Evolutionary conservation across 2,329 filamentous ascomycete species (phyloP).

Genomic region (Fusarium dlaminii): DNA sequence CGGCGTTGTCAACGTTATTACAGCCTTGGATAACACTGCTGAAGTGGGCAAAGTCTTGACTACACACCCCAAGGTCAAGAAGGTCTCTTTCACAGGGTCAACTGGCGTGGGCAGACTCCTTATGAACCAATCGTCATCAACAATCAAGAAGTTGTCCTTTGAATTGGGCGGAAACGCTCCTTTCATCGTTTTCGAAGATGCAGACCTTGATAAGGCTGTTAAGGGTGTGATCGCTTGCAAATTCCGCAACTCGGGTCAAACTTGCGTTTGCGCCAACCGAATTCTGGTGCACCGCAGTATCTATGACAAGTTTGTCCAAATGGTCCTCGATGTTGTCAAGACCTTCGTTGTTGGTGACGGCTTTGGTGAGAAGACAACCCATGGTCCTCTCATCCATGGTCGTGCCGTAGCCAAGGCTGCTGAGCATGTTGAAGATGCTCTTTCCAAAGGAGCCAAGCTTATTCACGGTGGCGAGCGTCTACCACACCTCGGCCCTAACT

Average conservation of each 20-base stretch:
- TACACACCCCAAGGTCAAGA: slow-evolving; percentile 61
- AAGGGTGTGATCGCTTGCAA: slow-evolving; percentile 72
- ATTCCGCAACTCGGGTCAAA: slow-evolving; percentile 77
- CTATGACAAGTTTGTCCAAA: slow-evolving; percentile 65
- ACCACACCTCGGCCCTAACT: slow-evolving; percentile 70
- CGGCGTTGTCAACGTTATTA: slow-evolving; percentile 88
- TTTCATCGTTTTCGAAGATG: slow-evolving; percentile 81
- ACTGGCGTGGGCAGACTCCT: slow-evolving; percentile 58
- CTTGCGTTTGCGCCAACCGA: slow-evolving; percentile 72
- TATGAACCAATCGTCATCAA: slow-evolving; percentile 75
- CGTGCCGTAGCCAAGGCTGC: slow-evolving; percentile 71
- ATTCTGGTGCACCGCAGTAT: slow-evolving; percentile 68
- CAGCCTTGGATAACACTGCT: slow-evolving; percentile 78
- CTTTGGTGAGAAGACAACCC: slow-evolving; percentile 63
- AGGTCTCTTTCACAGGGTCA: slow-evolving; percentile 78
- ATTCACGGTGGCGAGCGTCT: slow-evolving; percentile 66
- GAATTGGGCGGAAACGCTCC: slow-evolving; percentile 80
- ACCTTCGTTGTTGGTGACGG: slow-evolving; percentile 67
- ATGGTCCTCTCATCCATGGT: slow-evolving; percentile 72
- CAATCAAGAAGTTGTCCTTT: slow-evolving; percentile 78
- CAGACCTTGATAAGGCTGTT: slow-evolving; percentile 75
- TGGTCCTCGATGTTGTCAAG: slow-evolving; percentile 62
- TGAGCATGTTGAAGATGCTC: slow-evolving; percentile 69
- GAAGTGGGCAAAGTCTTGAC: slow-evolving; percentile 72
- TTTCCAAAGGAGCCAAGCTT: slow-evolving; percentile 68